These are phyloP conservation scores for Exophiala spinifera DNA, from an alignment of 2,329 filamentous ascomycete genomes.

Conservation along the genomic window DNA sequence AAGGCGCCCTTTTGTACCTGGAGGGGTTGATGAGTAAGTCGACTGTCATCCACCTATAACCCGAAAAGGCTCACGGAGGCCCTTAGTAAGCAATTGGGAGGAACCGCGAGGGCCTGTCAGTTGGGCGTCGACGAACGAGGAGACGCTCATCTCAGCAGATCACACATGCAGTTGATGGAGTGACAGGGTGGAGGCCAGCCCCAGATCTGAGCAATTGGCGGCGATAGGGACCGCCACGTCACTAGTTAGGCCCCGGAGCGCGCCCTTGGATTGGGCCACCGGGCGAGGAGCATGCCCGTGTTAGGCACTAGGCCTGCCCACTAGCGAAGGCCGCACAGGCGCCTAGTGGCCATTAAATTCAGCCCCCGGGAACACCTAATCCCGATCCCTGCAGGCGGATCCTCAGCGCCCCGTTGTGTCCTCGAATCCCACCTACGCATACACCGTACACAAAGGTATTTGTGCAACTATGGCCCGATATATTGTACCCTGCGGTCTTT, in stretches of 20 bases:
- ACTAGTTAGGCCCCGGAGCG: too few species aligned
- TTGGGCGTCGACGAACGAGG: background rate
- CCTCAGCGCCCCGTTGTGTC: too few species aligned
- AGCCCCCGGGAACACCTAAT: too few species aligned
- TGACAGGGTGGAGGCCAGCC: background rate
- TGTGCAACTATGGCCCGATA: too few species aligned
- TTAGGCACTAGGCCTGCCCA: too few species aligned
- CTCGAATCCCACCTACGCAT: too few species aligned
- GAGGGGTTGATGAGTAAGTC: background rate
- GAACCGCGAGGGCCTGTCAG: background rate
- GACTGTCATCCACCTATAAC: background rate
- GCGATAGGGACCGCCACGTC: background rate
- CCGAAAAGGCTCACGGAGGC: background rate
- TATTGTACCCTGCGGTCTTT: background rate
- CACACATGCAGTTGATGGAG: background rate
- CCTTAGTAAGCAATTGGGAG: background rate
- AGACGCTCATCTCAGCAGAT: conserved; percentile 1
- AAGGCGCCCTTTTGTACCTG: background rate
- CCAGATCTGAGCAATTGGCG: background rate
- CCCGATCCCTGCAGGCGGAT: too few species aligned
- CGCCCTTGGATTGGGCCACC: background rate
- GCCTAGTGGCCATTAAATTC: too few species aligned
- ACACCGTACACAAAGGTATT: too few species aligned
- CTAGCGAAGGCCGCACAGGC: too few species aligned
- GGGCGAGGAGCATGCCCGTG: too few species aligned